These are phyloP conservation scores for Magnusiomyces tetraspermus DNA, from an alignment of 1,139 yeast species.

Conservation along the genomic window DNA sequence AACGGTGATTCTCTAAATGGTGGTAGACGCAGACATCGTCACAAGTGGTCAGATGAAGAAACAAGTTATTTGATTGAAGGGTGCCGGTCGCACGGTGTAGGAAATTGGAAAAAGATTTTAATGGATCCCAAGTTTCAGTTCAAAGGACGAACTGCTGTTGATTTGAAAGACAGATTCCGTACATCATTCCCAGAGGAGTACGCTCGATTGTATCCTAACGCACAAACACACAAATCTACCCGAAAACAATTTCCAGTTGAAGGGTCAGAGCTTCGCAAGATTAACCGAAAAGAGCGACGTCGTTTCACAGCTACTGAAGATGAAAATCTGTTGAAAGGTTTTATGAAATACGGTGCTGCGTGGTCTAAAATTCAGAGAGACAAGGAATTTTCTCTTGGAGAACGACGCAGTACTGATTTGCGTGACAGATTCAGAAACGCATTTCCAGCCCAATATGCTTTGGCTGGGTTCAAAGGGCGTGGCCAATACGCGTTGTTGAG, in stretches of 20 bases:
- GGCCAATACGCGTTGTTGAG: slow-evolving; percentile 7
- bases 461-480: slow-evolving; percentile 38
- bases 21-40: slow-evolving; percentile 30
- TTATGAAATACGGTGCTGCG: slow-evolving; percentile 62
- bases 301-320: slow-evolving; percentile 67
- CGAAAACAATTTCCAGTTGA: slow-evolving; percentile 17
- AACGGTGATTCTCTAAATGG: background rate
- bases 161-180: slow-evolving; percentile 36
- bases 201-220: slow-evolving; percentile 37
- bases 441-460: slow-evolving; percentile 37
- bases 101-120: slow-evolving; percentile 40
- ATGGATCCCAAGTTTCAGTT: slow-evolving; percentile 34
- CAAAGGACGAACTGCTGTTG: slow-evolving; percentile 38
- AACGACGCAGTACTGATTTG: slow-evolving; percentile 37
- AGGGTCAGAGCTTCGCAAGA: slow-evolving; percentile 28
- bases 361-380: slow-evolving; percentile 72
- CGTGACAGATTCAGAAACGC: slow-evolving; percentile 40
- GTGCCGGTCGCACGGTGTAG: slow-evolving; percentile 37
- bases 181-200: slow-evolving; percentile 40
- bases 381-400: slow-evolving; percentile 30
- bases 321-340: slow-evolving; percentile 55
- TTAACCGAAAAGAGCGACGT: slow-evolving; percentile 37
- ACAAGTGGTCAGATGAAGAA: slow-evolving; percentile 37
- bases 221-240: slow-evolving; percentile 35
- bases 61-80: slow-evolving; percentile 37